Percentiles rank a stretch among this genome's conserved stretches.
Conservation (phyloP, 1,139 yeast genomes). For the Yamadazyma pseudoaaseri region DNA sequence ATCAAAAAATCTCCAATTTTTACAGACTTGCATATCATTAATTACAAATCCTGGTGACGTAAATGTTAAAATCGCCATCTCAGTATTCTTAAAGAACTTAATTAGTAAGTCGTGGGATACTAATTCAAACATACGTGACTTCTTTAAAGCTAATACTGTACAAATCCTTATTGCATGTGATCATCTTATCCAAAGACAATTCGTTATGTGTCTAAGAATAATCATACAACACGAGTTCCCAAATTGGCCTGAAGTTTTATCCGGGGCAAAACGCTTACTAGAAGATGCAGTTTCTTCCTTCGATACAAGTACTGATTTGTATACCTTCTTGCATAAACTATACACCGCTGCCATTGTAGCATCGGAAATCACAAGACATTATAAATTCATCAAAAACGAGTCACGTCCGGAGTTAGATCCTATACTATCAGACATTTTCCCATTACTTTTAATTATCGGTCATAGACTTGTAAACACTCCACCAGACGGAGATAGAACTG, state of each 20-base stretch:
- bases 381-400: constrained; percentile 71
- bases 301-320: no score
- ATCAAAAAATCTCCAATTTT: constrained; percentile 65
- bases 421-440: constrained; percentile 64
- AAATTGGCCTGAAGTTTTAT: constrained; percentile 68
- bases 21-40: constrained; percentile 81
- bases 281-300: constrained; percentile 35
- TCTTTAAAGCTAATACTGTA: constrained; percentile 62
- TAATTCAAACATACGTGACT: constrained; percentile 65
- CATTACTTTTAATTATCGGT: constrained; percentile 67
- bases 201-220: constrained; percentile 67
- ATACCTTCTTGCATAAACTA: constrained; percentile 41
- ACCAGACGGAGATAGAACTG: constrained; percentile 23
- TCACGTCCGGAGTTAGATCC: constrained; percentile 59
- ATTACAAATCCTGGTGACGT: constrained; percentile 25
- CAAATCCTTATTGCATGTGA: constrained; percentile 41
- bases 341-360: constrained; percentile 79
- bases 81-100: constrained; percentile 82
- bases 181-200: constrained; percentile 53
- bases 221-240: constrained; percentile 73
- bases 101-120: constrained; percentile 63
- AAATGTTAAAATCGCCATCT: constrained; percentile 67
- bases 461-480: constrained; percentile 46
- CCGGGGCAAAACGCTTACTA: constrained; percentile 57
- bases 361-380: constrained; percentile 71